These are phyloP conservation scores for Nemania abortiva DNA, from an alignment of 2,329 filamentous ascomycete genomes.

Conservation along the genomic window DNA sequence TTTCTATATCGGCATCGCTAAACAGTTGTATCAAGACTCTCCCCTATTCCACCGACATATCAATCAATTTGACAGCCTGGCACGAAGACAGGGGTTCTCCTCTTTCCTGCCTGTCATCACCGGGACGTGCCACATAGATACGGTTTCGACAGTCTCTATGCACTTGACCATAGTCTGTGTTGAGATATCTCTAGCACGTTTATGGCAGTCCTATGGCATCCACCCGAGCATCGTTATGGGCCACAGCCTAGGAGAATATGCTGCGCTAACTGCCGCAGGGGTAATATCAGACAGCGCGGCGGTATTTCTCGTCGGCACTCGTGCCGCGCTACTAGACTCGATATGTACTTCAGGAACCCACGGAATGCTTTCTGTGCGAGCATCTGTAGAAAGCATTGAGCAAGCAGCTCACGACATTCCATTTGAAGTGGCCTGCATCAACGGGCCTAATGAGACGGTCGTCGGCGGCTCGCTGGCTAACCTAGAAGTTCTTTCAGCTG, in stretches of 20 bases:
- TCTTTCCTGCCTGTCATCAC: conserved; percentile 58
- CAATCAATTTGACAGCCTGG: background rate
- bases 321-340: conserved; percentile 63
- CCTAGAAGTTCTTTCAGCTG: conserved; percentile 18
- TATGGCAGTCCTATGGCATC: conserved; percentile 65
- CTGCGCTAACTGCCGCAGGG: conserved; percentile 74
- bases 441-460: conserved; percentile 72
- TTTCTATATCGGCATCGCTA: too few relatives aligned
- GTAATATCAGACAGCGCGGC: conserved; percentile 76
- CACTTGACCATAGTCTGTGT: too few relatives aligned
- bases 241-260: conserved; percentile 77
- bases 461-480: conserved; percentile 60
- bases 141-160: too few relatives aligned
- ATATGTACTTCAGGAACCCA: conserved; percentile 68
- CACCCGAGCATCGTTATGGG: conserved; percentile 65
- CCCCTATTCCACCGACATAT: background rate
- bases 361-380: conserved; percentile 70
- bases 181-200: too few relatives aligned
- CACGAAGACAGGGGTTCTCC: conserved; percentile 57
- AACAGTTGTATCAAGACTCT: too few relatives aligned
- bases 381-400: conserved; percentile 37
- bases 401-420: conserved; percentile 35
- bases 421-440: conserved; percentile 69
- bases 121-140: too few relatives aligned
- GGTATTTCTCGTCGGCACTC: conserved; percentile 74